Evolutionary conservation across 371 early-diverging fungal genomes (phyloP), one percentile per base, ranked within the genome.

Genomic region (Gilbertella persicaria): DNA sequence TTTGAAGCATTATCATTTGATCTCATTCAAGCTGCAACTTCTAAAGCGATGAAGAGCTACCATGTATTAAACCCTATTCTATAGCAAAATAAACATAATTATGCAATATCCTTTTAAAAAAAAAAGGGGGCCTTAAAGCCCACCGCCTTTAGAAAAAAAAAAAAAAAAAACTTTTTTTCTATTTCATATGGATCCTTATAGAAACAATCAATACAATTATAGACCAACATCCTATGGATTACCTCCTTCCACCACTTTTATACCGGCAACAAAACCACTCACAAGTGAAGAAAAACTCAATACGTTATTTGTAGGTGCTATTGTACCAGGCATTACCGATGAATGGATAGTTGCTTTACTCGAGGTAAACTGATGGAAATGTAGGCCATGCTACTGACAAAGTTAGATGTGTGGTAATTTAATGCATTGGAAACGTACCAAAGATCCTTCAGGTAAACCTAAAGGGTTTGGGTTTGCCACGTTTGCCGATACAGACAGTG

Each of bases 391-490:
- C 16, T 39, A n/a, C 2, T 13, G 10, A 47, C 17, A 13, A 53
- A 6, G 12, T 0, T 48, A 56, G 51, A 53, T 56, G 20, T 63
- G 45, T 36, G 92, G 92, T 33, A 66, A 66, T 4, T 53, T 91
- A 14, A 36, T 64, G 38, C 75, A 74, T 24, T 93, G 93, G 93
- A 91, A 87, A 53, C 84, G 91, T 20, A 80, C 89, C 21, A 81
- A 79, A 60, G 86, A 86, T 60, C 71, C 80, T 9, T 66, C 82
- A 4, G 87, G 86, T 4, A 80, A 80, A 20, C 86, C 88, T 43
- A 87, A 87, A 61, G 83, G 81, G 0, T 94, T 89, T 73, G 94
- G 94, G 0, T 91, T 94, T 67, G 89, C 85, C 35, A 85, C 88
- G 20, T 94, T 85, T 61, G 86, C 79, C 14, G 79, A 87, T 54